Evolutionary conservation across 1,284 basidiomycete genomes (phyloP).

Genomic region (Trametes sp.): DNA sequence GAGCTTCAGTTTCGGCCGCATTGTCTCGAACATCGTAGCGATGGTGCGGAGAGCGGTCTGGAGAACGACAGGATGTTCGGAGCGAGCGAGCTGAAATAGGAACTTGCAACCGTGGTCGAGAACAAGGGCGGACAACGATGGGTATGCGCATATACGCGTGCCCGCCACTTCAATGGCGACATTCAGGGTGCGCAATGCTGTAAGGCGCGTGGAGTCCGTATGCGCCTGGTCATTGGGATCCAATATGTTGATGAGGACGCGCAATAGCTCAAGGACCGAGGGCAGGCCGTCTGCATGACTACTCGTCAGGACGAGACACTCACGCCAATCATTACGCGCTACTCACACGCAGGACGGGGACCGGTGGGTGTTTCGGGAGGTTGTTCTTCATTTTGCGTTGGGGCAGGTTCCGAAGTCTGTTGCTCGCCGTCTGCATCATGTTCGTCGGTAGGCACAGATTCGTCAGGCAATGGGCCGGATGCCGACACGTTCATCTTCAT

Average conservation of each 20-base stretch:
- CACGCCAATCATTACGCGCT: background rate
- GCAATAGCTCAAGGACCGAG: slow-evolving; percentile 91
- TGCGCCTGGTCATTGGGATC: slow-evolving; percentile 96
- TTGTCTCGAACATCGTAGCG: slow-evolving; percentile 88
- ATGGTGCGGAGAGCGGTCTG: slow-evolving; percentile 86
- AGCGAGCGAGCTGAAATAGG: slow-evolving; percentile 93
- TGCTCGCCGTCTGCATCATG: background rate
- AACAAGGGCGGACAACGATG: slow-evolving; percentile 76
- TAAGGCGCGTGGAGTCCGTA: slow-evolving; percentile 94
- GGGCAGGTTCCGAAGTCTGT: background rate
- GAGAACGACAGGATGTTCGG: slow-evolving; percentile 85
- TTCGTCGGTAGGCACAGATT: slow-evolving; percentile 4
- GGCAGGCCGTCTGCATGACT: slow-evolving; percentile 83
- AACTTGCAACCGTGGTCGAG: slow-evolving; percentile 95
- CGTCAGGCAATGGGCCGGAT: slow-evolving; percentile 6
- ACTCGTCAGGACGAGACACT: background rate
- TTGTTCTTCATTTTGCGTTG: slow-evolving; percentile 10
- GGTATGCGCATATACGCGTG: slow-evolving; percentile 74
- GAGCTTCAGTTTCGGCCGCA: slow-evolving; percentile 90
- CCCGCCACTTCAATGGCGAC: slow-evolving; percentile 91
- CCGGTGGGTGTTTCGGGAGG: slow-evolving; percentile 21
- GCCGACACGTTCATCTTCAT: slow-evolving; percentile 63
- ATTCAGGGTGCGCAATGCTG: slow-evolving; percentile 89
- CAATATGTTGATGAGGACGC: slow-evolving; percentile 94
- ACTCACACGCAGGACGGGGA: slow-evolving; percentile 33